Base-by-base conservation (phyloP, 1,284 basidiomycete species). In the Cutaneotrichosporon arboriforme region DNA sequence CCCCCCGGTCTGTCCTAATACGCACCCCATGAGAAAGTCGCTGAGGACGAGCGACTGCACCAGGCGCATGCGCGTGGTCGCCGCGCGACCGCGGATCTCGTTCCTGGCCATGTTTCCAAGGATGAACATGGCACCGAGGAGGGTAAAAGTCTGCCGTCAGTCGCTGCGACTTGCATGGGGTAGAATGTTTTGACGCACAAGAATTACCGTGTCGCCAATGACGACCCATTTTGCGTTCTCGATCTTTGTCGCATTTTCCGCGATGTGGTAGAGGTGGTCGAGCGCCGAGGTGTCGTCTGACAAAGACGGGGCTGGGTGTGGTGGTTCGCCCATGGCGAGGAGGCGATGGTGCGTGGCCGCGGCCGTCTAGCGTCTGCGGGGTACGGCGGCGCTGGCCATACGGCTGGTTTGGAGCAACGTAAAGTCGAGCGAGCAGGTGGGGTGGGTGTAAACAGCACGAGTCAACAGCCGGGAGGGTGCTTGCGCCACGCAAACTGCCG, bases 31-130 rank as follows among this genome's bases (percentile, higher is more conserved):
- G 2, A 66, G 26, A 14, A 76, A 54, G 55, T 76, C 74, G 45
- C 66, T 69, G 17, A 72, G 34, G n/a, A 76, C 64, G 22, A 76
- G 60, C 26, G 68, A 64, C 49, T 76, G 70, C 3, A 76, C 74
- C 10, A 75, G 59, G 9, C 74, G 54, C 54, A 65, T 73, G n/a
- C 74, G 59, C 2, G 67, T 68, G 1, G 74, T 76, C 13, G 70
- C 59, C 1, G 68, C 69, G 31, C 69, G 49, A 18, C 68, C 64
- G 44, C 54, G 58, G 9, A 55, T 61, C 50, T 76, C 74, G 35
- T 69, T 56, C n/a, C 52, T 58, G 0, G 55, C 39, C 65, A 72
- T 70, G 42, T 57, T 63, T 5, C 46, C 52, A 18, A 74, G 41
- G 18, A 73, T 68, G 36, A 61, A 52, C 46, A 57, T 53, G 9